Conservation (phyloP, 768 basidiomycete genomes). For the Royoungia palumana region DNA sequence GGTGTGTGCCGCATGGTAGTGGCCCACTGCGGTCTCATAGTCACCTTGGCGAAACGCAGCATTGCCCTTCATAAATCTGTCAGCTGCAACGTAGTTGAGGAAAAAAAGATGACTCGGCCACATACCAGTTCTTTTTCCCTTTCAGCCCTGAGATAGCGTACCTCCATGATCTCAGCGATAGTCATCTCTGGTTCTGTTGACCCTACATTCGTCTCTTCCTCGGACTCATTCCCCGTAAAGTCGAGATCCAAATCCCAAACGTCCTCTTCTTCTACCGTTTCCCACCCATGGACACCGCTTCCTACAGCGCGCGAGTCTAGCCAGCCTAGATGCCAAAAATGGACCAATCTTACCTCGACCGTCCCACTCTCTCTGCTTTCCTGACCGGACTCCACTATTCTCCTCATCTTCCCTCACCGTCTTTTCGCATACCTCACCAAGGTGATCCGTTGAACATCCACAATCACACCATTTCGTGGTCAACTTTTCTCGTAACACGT, state of each 20-base stretch:
- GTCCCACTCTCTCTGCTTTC: constrained; percentile 76
- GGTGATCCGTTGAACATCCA: constrained; percentile 75
- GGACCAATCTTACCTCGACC: constrained; percentile 48
- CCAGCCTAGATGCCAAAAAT: background rate
- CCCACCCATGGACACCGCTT: constrained; percentile 70
- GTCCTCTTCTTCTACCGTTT: constrained; percentile 72
- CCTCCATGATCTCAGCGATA: constrained; percentile 72
- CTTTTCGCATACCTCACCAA: constrained; percentile 73
- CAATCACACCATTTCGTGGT: constrained; percentile 79
- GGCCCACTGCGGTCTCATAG: constrained; percentile 50
- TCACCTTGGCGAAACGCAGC: constrained; percentile 62
- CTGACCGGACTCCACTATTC: constrained; percentile 52
- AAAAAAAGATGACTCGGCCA: background rate
- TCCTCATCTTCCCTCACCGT: constrained; percentile 70
- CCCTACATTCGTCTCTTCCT: constrained; percentile 43
- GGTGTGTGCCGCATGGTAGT: constrained; percentile 56
- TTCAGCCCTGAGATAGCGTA: constrained; percentile 67
- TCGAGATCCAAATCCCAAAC: constrained; percentile 72
- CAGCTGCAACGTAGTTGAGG: background rate
- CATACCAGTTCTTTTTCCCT: constrained; percentile 65
- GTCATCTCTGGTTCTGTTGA: constrained; percentile 46
- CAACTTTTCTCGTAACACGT: constrained; percentile 66
- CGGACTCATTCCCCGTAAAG: constrained; percentile 54
- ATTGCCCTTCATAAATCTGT: constrained; percentile 52
- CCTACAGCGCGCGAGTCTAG: constrained; percentile 23